Base-by-base conservation (phyloP, 345 rosid genomes). In the Salix brachista region DNA sequence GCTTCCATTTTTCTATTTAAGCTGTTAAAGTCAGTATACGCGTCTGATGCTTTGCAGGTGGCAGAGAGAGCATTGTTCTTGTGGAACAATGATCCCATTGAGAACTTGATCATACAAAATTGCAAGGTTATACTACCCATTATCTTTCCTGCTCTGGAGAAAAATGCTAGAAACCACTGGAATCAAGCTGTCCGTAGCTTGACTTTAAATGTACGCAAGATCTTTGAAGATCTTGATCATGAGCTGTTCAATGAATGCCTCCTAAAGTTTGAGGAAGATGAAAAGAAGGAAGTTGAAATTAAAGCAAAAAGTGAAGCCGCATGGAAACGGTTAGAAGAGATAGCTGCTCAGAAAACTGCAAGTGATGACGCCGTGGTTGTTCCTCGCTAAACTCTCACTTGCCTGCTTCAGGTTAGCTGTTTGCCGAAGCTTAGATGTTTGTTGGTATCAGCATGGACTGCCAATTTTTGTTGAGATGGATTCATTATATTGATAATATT, bases 151-250 rank as follows among this genome's bases (percentile, higher is more conserved):
- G 75, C 82, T 52, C 50, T 80, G 26, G 79, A 80, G 72, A 75
- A 75, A 64, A 80, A 80, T 75, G 70, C 28, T 69, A 64, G 79
- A 70, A 80, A 16, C 28, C 82, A 80, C 75, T 80, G 82, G 82
- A 80, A 80, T 36, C 82, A 80, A 52, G 82, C 79, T 64, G 82
- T 80, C 52, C 78, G 79, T 52, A 80, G 82, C 72, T 80, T 80
- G 82, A 80, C 82, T 11, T 52, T 75, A 52, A 80, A 80, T 70
- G 79, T 80, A 30, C 75, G 82, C 48, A 80, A 80, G 75, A 80
- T 80, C 56, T 80, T 80, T 10, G 82, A 75, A 12, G 82, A 75
- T 75, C 71, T 70, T 50, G 82, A 80, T 70, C 72, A 71, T 50
- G 78, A 80, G 34, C 69, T 80, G 23, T 80, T 75, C 79, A 70